A percentile compares a stretch with the other conserved stretches of the same genome.
These are phyloP conservation scores for Rehmannia glutinosa DNA, from an alignment of 257 asterid genomes.

Conservation along the genomic window DNA sequence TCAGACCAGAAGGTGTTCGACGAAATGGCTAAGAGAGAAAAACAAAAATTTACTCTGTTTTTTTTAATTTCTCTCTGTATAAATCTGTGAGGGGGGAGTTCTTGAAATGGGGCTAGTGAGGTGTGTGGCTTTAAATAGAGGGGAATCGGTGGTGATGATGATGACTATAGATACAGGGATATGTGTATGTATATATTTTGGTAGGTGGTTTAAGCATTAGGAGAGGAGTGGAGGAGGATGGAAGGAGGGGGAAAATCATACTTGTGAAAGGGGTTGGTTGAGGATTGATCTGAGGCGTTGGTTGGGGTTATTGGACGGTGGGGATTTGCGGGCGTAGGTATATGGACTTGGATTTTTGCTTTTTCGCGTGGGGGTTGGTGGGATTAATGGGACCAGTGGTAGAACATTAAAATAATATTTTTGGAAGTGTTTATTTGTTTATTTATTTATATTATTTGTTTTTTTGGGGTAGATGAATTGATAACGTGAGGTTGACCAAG, in stretches of 20 bases:
- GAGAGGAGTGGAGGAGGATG: constrained; percentile 9
- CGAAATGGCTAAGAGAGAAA: neutral
- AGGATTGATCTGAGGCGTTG: constrained; percentile 33
- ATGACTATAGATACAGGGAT: constrained; percentile 1
- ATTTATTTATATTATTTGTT: too few species aligned
- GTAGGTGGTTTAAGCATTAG: constrained; percentile 28
- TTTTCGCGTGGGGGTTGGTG: constrained; percentile 30
- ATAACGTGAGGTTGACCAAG: too few species aligned
- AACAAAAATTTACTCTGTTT: neutral
- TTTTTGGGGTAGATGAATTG: too few species aligned
- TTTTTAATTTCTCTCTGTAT: neutral
- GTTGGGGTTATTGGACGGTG: constrained; percentile 8
- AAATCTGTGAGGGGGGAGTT: neutral
- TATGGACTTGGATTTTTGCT: neutral
- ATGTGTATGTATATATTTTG: constrained; percentile 17
- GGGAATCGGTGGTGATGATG: neutral
- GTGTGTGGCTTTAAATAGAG: constrained; percentile 30
- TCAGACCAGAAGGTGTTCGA: neutral
- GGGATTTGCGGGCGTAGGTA: constrained; percentile 24
- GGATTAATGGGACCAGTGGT: constrained; percentile 12
- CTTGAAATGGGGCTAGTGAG: neutral
- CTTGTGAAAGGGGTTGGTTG: constrained; percentile 37
- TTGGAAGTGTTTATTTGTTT: too few species aligned
- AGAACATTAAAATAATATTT: neutral
- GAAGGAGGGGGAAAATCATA: neutral